phyloP scores from a whole-genome alignment of 2,329 filamentous ascomycete species.

The Torrubiella hemipterigena region DNA sequence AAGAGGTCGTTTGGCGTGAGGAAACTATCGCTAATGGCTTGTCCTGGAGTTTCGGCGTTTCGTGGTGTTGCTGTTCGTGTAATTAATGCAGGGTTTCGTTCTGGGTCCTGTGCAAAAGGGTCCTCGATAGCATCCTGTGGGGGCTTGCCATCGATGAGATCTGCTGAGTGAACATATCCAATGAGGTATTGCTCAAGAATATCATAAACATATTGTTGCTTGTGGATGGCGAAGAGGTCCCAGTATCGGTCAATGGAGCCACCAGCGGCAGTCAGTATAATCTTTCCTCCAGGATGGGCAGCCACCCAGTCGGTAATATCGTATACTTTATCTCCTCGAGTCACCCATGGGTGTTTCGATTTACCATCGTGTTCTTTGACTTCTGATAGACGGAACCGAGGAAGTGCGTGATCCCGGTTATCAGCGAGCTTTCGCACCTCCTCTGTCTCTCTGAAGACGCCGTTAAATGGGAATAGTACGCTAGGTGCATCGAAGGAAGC shows the following conservation, averaged over 20 bases:
- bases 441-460: background rate
- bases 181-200: slow-evolving; percentile 54
- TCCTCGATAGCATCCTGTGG: slow-evolving; percentile 44
- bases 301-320: slow-evolving; percentile 59
- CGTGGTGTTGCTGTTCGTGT: slow-evolving; percentile 42
- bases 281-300: slow-evolving; percentile 54
- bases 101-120: slow-evolving; percentile 43
- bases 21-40: slow-evolving; percentile 35
- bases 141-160: slow-evolving; percentile 46
- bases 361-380: slow-evolving; percentile 39
- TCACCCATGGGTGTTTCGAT: slow-evolving; percentile 49
- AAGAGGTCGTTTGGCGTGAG: slow-evolving; percentile 43
- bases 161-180: slow-evolving; percentile 44
- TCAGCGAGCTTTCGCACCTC: slow-evolving; percentile 6
- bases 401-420: slow-evolving; percentile 27
- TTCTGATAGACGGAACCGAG: slow-evolving; percentile 37
- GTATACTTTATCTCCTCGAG: slow-evolving; percentile 52
- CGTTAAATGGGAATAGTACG: background rate
- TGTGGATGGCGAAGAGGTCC: slow-evolving; percentile 60
- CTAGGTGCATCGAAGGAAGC: background rate
- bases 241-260: slow-evolving; percentile 56
- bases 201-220: slow-evolving; percentile 50
- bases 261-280: slow-evolving; percentile 55
- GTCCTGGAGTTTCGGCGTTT: slow-evolving; percentile 47
- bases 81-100: slow-evolving; percentile 36